A percentile compares a stretch with the other conserved stretches of the same genome.
Evolutionary conservation across 2,329 filamentous ascomycete species (phyloP).

Genomic region (Leptoxyphium fumago): DNA sequence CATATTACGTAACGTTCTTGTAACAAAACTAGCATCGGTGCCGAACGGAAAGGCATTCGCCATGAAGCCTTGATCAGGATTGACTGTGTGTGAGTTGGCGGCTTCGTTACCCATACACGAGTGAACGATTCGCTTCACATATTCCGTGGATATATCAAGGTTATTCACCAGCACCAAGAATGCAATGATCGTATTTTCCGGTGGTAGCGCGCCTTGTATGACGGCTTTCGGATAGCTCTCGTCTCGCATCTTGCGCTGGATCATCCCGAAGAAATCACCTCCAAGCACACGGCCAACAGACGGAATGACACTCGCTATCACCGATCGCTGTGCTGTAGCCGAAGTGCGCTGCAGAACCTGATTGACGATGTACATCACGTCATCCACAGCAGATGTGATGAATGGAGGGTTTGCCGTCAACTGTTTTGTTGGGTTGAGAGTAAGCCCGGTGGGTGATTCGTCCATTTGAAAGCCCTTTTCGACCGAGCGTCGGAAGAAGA

Average conservation of each 20-base stretch:
- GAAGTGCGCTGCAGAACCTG: conserved; percentile 76
- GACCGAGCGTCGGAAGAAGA: conserved; percentile 91
- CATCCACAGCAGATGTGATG: conserved; percentile 90
- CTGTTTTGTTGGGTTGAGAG: conserved; percentile 56
- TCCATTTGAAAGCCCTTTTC: conserved; percentile 97
- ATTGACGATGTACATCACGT: conserved; percentile 98
- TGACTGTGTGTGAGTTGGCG: conserved; percentile 6
- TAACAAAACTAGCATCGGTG: conserved; percentile 56
- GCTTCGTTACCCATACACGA: conserved; percentile 38
- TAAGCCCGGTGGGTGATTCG: conserved; percentile 67
- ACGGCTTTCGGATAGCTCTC: conserved; percentile 76
- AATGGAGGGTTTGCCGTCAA: conserved; percentile 70
- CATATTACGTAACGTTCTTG: conserved; percentile 52
- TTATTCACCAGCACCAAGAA: conserved; percentile 95
- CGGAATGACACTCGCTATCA: conserved; percentile 65
- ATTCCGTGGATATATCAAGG: conserved; percentile 81
- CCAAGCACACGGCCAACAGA: conserved; percentile 67
- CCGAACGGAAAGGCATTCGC: conserved; percentile 63
- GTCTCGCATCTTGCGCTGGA: conserved; percentile 93
- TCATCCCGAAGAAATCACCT: conserved; percentile 89
- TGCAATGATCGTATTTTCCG: conserved; percentile 73
- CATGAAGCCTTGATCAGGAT: conserved; percentile 26
- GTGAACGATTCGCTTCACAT: conserved; percentile 71
- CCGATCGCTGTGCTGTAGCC: conserved; percentile 66
- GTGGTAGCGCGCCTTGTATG: conserved; percentile 66